Evolutionary conservation across 139 green algal genomes (phyloP).

Genomic region (Chlamydomonas schloesseri): DNA sequence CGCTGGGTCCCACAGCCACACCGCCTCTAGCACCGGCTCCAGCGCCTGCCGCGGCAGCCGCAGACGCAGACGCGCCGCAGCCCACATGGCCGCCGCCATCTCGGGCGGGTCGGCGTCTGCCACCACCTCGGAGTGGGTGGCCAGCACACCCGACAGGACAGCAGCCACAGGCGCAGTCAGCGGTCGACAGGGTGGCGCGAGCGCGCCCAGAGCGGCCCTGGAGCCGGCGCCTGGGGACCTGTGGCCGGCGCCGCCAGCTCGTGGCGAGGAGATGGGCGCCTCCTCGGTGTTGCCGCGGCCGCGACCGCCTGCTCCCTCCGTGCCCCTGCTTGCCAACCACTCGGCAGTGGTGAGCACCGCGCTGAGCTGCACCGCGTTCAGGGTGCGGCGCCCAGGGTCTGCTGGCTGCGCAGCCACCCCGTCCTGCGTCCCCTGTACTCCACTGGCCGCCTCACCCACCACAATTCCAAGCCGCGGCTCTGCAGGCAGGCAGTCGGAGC

Average conservation of each 20-base stretch:
- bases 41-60: background rate
- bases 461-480: too few species aligned
- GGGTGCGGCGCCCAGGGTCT: background rate
- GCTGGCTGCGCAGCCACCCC: too few species aligned
- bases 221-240: background rate
- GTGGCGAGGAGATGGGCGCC: background rate
- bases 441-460: too few species aligned
- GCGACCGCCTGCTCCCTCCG: background rate
- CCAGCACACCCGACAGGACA: background rate
- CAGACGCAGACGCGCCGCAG: slow-evolving; percentile 31
- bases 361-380: slow-evolving; percentile 27
- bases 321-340: background rate
- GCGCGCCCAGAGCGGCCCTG: background rate
- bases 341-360: background rate
- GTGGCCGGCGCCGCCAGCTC: background rate
- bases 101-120: slow-evolving; percentile 28
- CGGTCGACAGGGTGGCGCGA: background rate
- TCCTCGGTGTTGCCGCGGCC: background rate
- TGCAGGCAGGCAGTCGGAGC: too few species aligned
- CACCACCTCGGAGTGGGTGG: slow-evolving; percentile 22
- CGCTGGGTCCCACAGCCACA: slow-evolving; percentile 45
- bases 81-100: slow-evolving; percentile 6
- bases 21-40: slow-evolving; percentile 25
- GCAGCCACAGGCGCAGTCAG: background rate
- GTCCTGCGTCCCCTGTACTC: too few species aligned